Conservation (phyloP, 257 asterid species). For the Solanum microdontum region DNA sequence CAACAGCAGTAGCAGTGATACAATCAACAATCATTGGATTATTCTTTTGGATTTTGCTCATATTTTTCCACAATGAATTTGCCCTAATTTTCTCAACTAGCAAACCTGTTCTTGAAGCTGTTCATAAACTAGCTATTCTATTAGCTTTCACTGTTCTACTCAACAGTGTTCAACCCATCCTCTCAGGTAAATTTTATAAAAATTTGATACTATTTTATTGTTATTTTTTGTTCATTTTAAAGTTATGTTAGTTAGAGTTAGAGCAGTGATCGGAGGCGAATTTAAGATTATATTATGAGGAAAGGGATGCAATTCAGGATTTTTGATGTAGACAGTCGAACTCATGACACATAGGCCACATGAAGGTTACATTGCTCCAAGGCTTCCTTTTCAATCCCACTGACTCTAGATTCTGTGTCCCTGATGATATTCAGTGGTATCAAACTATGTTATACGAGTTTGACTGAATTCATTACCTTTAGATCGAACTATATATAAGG, state of each 20-base stretch:
- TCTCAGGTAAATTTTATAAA: conserved; percentile 21
- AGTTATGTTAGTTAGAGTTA: background rate
- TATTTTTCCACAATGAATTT: conserved; percentile 25
- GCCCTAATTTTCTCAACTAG: conserved; percentile 37
- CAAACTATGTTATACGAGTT: background rate
- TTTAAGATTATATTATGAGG: background rate
- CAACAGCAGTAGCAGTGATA: conserved; percentile 35
- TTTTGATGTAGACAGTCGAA: background rate
- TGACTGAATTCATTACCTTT: background rate
- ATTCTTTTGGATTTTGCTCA: conserved; percentile 24
- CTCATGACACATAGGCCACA: background rate
- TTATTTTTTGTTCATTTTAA: background rate
- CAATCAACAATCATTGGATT: conserved; percentile 37
- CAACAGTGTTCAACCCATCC: conserved; percentile 48
- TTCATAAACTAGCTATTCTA: conserved; percentile 27
- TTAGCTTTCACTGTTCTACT: conserved; percentile 44
- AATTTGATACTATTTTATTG: background rate
- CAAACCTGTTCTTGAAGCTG: conserved; percentile 31
- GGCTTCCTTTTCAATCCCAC: no score
- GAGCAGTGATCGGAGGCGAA: background rate
- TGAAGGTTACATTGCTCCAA: no score
- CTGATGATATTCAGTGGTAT: background rate
- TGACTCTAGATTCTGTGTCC: accelerated
- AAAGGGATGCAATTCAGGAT: background rate
- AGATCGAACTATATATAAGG: background rate